phyloP scores from a whole-genome alignment of 108 stramenopile genomes.

The Parietichytrium sp. region DNA sequence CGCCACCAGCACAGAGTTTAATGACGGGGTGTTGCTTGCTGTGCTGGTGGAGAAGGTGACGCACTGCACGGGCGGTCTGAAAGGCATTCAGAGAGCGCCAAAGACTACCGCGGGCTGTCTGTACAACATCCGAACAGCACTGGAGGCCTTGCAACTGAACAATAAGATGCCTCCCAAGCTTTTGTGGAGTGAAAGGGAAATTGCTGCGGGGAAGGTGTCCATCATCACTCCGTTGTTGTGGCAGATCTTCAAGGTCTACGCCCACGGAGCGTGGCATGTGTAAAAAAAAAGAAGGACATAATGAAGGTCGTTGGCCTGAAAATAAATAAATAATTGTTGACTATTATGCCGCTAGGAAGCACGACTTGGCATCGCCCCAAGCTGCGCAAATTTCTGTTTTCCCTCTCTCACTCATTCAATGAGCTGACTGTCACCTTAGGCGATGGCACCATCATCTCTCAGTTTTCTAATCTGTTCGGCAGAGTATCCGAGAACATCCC shows the following conservation, averaged over 20 bases:
- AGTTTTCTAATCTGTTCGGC: background rate
- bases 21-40: background rate
- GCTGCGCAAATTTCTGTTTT: background rate
- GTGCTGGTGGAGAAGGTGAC: conserved; percentile 5
- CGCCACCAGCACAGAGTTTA: background rate
- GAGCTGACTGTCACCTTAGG: background rate
- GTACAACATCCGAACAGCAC: background rate
- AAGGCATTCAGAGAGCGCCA: background rate
- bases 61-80: background rate
- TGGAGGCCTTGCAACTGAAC: background rate
- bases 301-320: background rate
- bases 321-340: background rate
- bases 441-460: background rate
- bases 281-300: background rate
- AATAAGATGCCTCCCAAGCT: background rate
- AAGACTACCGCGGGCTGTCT: background rate
- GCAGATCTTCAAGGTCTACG: background rate
- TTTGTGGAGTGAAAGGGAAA: conserved; percentile 4
- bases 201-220: background rate
- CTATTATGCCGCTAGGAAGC: background rate
- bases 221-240: background rate
- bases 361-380: background rate
- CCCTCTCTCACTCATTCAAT: background rate
- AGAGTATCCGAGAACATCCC: background rate
- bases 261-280: background rate